A percentile compares a stretch with the other conserved stretches of the same genome.
phyloP scores from a whole-genome alignment of 495 filamentous ascomycete species.

The Parmelia sp. region DNA sequence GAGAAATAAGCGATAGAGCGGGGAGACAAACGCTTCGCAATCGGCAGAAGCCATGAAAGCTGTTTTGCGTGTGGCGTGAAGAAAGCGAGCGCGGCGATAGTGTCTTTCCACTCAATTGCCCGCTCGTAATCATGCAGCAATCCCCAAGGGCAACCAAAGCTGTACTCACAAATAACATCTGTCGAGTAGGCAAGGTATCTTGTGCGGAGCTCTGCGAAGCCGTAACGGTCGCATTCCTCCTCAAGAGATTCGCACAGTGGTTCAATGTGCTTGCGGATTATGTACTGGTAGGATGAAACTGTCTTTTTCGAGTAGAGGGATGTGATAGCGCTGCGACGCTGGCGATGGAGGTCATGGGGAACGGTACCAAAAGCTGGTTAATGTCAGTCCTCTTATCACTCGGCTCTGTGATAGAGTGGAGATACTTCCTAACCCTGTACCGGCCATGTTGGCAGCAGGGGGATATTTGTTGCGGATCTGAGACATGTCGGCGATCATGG shows the following conservation, averaged over 20 bases:
- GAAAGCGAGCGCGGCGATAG: not conserved
- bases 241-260: conserved; percentile 7
- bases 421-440: conserved; percentile 6
- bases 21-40: not conserved
- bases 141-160: not conserved
- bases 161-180: conserved; percentile 9
- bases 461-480: conserved; percentile 30
- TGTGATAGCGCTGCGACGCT: conserved; percentile 35
- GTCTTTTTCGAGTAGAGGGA: conserved; percentile 29
- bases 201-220: not conserved
- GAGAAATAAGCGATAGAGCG: no score
- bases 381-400: conserved; percentile 6
- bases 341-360: conserved; percentile 30
- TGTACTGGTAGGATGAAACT: conserved; percentile 14
- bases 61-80: conserved; percentile 14
- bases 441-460: conserved; percentile 16
- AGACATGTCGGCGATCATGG: not conserved
- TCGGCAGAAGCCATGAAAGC: conserved; percentile 6
- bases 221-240: not conserved
- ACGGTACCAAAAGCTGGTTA: conserved; percentile 23
- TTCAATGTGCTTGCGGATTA: conserved; percentile 14
- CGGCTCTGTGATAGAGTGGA: conserved; percentile 10
- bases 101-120: conserved; percentile 8
- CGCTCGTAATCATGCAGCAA: conserved; percentile 1
- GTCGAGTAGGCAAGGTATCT: conserved; percentile 8